Conservation (phyloP, 306 rosid species). For the Boehmeria nivea region DNA sequence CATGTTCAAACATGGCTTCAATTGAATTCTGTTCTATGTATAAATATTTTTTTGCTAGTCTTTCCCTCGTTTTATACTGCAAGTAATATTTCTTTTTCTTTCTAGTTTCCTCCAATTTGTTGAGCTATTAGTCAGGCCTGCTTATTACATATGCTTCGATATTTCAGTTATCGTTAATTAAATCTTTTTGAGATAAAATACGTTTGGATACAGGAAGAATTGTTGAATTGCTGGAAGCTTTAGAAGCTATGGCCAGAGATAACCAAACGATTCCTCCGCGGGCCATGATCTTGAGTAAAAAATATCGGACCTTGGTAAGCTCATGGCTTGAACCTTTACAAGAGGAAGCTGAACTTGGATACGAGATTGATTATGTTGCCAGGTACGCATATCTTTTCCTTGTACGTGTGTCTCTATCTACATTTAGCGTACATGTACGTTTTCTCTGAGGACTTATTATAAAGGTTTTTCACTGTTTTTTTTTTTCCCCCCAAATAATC, state of each 20-base stretch:
- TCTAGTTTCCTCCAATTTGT: too few relatives aligned
- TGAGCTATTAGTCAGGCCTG: too few relatives aligned
- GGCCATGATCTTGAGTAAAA: constrained; percentile 93
- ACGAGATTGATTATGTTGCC: constrained; percentile 89
- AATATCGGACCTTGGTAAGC: constrained; percentile 87
- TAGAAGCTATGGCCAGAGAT: constrained; percentile 78
- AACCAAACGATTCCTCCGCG: constrained; percentile 74
- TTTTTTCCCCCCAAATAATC: constrained; percentile 30
- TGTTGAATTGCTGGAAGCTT: constrained; percentile 79
- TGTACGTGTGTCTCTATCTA: constrained; percentile 13
- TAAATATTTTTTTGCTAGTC: too few relatives aligned
- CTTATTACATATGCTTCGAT: neutral
- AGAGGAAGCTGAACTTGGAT: constrained; percentile 96
- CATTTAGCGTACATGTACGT: neutral
- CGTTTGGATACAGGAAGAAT: constrained; percentile 66
- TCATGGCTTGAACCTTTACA: constrained; percentile 99
- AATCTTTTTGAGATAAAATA: constrained; percentile 18
- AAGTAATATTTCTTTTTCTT: too few relatives aligned
- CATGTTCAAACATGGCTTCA: too few relatives aligned
- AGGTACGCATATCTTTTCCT: constrained; percentile 40
- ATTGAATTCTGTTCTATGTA: too few relatives aligned
- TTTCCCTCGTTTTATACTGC: too few relatives aligned
- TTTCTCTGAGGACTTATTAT: neutral
- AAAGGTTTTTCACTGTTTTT: neutral
- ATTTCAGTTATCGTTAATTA: neutral